Percentiles rank a stretch among this genome's conserved stretches.
These are phyloP conservation scores for Chlamydomonas sphaeroides DNA, from an alignment of 139 green algal species.

Conservation along the genomic window DNA sequence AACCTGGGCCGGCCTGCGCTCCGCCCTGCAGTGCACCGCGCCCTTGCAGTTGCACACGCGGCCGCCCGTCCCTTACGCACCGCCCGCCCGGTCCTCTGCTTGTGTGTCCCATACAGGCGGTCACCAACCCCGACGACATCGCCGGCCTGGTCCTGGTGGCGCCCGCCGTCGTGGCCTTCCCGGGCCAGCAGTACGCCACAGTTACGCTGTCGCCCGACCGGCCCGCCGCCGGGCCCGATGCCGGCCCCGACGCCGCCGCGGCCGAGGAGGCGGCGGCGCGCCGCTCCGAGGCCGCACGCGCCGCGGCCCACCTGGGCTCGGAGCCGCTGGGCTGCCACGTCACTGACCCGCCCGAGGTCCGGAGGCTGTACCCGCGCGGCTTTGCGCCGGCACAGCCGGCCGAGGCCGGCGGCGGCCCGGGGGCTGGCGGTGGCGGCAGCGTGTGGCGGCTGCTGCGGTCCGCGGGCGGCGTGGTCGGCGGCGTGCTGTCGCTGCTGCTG, in stretches of 20 bases:
- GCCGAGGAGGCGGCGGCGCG: slow-evolving; percentile 1
- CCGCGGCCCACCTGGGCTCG: neutral
- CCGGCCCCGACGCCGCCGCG: neutral
- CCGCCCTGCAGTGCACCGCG: too few relatives aligned
- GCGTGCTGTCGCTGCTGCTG: slow-evolving; percentile 12
- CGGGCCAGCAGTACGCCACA: neutral
- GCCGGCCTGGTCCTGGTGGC: slow-evolving; percentile 80
- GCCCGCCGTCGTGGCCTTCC: slow-evolving; percentile 78
- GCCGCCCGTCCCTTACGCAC: too few relatives aligned
- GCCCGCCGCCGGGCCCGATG: neutral
- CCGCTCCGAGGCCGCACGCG: neutral
- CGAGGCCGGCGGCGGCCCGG: neutral
- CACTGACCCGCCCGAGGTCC: slow-evolving; percentile 32
- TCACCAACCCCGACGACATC: slow-evolving; percentile 9
- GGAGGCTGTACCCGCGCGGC: slow-evolving; percentile 6
- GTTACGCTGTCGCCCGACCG: slow-evolving; percentile 11
- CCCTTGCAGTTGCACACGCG: too few relatives aligned
- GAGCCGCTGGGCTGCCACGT: neutral
- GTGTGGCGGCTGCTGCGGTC: slow-evolving; percentile 8
- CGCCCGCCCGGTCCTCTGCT: too few relatives aligned
- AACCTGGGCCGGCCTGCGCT: too few relatives aligned
- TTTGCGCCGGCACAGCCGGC: neutral
- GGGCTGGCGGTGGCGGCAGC: neutral
- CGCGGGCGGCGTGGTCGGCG: neutral
- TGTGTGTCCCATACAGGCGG: too few relatives aligned